Evolutionary conservation across 108 stramenopile species (phyloP).

Genomic region (Nitzschia inconspicua): DNA sequence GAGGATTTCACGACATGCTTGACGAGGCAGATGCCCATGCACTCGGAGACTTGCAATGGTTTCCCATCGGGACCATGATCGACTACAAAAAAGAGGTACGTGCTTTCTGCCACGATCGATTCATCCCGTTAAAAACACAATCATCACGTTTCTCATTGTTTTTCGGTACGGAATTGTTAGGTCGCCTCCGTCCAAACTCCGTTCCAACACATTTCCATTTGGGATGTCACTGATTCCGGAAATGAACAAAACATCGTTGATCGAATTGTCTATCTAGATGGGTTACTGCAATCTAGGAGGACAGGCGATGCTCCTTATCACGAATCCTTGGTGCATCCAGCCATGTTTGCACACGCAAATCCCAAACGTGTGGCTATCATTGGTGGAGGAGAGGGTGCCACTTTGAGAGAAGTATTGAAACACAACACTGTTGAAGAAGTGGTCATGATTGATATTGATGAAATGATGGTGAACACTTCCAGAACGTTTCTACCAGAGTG

Average conservation of each 20-base stretch:
- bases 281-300: slow-evolving; percentile 49
- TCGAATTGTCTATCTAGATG: slow-evolving; percentile 65
- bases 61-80: slow-evolving; percentile 30
- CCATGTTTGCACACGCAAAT: slow-evolving; percentile 80
- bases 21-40: too few species aligned
- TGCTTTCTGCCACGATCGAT: too few species aligned
- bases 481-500: slow-evolving; percentile 62
- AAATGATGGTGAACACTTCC: slow-evolving; percentile 57
- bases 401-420: slow-evolving; percentile 76
- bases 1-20: too few species aligned
- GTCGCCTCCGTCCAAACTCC: too few species aligned
- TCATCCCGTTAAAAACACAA: too few species aligned
- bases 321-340: slow-evolving; percentile 89
- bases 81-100: slow-evolving; percentile 49
- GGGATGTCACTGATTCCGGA: too few species aligned
- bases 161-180: too few species aligned
- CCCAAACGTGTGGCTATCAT: slow-evolving; percentile 57
- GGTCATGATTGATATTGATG: slow-evolving; percentile 90
- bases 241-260: too few species aligned
- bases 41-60: slow-evolving; percentile 22
- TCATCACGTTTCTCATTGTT: slow-evolving; percentile 46
- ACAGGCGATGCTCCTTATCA: slow-evolving; percentile 71
- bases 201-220: too few species aligned
- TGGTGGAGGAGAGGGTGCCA: slow-evolving; percentile 77
- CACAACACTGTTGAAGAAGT: slow-evolving; percentile 77